These are phyloP conservation scores for Epichloe gansuensis DNA, from an alignment of 2,329 filamentous ascomycete genomes.

Conservation along the genomic window DNA sequence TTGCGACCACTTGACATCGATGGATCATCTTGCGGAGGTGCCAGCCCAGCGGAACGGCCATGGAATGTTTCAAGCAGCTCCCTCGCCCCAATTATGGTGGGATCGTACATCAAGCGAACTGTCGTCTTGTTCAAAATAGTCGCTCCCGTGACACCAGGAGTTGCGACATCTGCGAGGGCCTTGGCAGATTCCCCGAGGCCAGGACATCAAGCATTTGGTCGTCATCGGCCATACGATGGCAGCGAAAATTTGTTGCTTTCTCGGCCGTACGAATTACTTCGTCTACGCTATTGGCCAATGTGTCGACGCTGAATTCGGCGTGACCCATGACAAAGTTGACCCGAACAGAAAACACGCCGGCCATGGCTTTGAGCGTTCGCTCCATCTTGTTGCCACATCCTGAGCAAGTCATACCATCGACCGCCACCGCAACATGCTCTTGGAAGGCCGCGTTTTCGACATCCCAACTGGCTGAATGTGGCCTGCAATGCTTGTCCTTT, in stretches of 20 bases:
- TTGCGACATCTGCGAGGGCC: conserved; percentile 9
- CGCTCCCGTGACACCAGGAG: conserved; percentile 16
- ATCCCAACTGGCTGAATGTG: conserved; percentile 7
- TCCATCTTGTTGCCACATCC: conserved; percentile 24
- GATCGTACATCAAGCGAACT: conserved; percentile 23
- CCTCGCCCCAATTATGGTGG: conserved; percentile 20
- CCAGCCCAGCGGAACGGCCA: conserved; percentile 13
- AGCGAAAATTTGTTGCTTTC: conserved; percentile 19
- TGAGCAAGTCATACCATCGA: conserved; percentile 26
- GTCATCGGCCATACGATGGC: conserved; percentile 13
- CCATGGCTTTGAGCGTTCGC: conserved; percentile 14
- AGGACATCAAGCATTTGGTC: conserved; percentile 20
- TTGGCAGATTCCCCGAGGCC: conserved; percentile 11
- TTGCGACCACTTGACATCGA: conserved; percentile 18
- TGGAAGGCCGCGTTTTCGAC: conserved; percentile 14
- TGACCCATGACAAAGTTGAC: conserved; percentile 28
- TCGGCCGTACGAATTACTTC: conserved; percentile 17
- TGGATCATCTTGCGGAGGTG: conserved; percentile 21
- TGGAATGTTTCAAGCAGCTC: conserved; percentile 14
- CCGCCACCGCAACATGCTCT: conserved; percentile 17
- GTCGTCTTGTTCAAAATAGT: conserved; percentile 17
- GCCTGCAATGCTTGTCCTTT: not conserved
- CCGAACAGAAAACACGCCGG: conserved; percentile 19
- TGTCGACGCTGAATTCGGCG: conserved; percentile 22
- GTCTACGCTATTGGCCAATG: conserved; percentile 12